Evolutionary conservation across 176 grass and related monocot genomes (phyloP), one percentile per base, ranked within the genome.

Genomic region (Avena insularis): DNA sequence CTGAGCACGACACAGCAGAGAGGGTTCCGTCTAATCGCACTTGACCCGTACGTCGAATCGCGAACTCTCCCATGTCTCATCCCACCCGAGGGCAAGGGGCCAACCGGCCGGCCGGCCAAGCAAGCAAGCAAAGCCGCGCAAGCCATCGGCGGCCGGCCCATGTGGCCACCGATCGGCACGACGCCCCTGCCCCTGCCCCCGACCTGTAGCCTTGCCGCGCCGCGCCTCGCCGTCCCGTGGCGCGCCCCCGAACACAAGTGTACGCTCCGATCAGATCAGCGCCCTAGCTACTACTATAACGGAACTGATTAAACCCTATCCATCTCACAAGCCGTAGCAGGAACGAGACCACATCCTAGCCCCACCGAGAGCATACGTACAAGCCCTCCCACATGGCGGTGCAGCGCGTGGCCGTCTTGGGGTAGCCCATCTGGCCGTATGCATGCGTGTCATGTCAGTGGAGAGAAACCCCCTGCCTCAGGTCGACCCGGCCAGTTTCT

Each of bases 271-370:
- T 20, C 55, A 57, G 55, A 57, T 19, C 55, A 19, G 53, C 53
- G 14, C 53, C 53, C 15, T 55, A 55, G 53, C 53, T 55, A 55
- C 55, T 8, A 57, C 55, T 16, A 57, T 57, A 57, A 57, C 55
- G 55, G 55, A 20, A 57, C 55, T 20, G 55, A 57, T 16, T 16
- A 16, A 55, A 15, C 53, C 53, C 53, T 55, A 55, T 20, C 16
- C 17, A 20, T 57, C 55, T 57, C 55, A 57, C 55, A 20, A 20
- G 27, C 4, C 49, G 74, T 9, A 60, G 75, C 82, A 91, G 86
- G 40, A 40, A 65, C n/a, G 60, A 88, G 61, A 88, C 80, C 79
- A 90, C 81, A 74, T 81, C 70, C 64, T 11, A 77, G 56, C 25
- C 50, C 82, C 47, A 81, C 66, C 49, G 49, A 4, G 58, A 16